Conservation (phyloP, 2,329 filamentous ascomycete genomes). For the Aspergillus fijiensis region DNA sequence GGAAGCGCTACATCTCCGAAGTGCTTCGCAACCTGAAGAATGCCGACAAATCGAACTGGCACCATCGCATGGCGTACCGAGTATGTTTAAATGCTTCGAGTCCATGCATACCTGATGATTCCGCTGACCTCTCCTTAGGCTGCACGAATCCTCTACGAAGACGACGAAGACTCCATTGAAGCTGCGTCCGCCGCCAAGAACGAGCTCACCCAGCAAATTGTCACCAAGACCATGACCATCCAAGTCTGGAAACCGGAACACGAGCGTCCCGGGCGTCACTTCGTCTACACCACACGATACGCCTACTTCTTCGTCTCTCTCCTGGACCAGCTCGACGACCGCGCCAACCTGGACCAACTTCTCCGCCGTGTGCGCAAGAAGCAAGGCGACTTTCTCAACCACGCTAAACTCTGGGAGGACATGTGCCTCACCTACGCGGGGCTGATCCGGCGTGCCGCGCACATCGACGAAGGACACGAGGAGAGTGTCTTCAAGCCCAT, state of each 20-base stretch:
- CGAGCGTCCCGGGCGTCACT: slow-evolving; percentile 79
- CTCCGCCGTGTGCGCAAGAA: slow-evolving; percentile 79
- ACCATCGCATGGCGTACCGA: slow-evolving; percentile 84
- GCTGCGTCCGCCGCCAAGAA: slow-evolving; percentile 65
- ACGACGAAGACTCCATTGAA: slow-evolving; percentile 47
- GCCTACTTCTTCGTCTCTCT: slow-evolving; percentile 77
- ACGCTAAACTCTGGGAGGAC: slow-evolving; percentile 62
- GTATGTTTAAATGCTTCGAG: slow-evolving; percentile 45
- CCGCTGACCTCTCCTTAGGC: slow-evolving; percentile 44
- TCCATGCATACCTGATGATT: slow-evolving; percentile 24
- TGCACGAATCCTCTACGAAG: slow-evolving; percentile 62
- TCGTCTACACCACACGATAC: slow-evolving; percentile 87
- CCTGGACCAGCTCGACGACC: slow-evolving; percentile 72
- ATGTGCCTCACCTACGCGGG: slow-evolving; percentile 59
- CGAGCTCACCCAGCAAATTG: slow-evolving; percentile 78
- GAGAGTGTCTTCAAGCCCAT: slow-evolving; percentile 65
- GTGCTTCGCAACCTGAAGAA: slow-evolving; percentile 58
- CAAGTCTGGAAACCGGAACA: slow-evolving; percentile 94
- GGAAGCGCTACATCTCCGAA: slow-evolving; percentile 62
- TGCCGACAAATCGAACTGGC: slow-evolving; percentile 92
- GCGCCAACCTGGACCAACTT: slow-evolving; percentile 72
- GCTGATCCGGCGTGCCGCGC: slow-evolving; percentile 58
- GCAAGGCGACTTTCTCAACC: slow-evolving; percentile 69
- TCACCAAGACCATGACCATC: slow-evolving; percentile 91
- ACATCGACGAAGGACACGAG: slow-evolving; percentile 61